Base-by-base conservation (phyloP, 2,329 filamentous ascomycete genomes). In the Talaromyces sp. region DNA sequence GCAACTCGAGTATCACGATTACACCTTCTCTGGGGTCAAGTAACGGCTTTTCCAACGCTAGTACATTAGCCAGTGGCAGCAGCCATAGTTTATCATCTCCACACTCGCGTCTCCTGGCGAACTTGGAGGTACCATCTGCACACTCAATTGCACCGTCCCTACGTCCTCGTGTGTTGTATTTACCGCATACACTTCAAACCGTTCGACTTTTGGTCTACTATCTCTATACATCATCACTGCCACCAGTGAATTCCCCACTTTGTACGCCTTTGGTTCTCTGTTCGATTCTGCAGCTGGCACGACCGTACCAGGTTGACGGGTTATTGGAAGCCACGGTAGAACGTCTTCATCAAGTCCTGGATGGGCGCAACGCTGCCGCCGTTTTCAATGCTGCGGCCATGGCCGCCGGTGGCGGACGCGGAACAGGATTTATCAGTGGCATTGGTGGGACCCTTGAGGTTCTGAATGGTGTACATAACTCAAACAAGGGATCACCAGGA, bases 341-440 rank as follows among this genome's bases (percentile, higher is more conserved):
- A 73, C 85, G 93, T 7, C 80, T 99, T 0, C 94, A 99, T 68
- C 83, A 89, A 31, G 84, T 95, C 0, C 83, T 99, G 3, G 94
- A 99, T 71, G 94, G 90, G 50, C 84, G 93, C 48, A 99, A 97
- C 65, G 93, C 94, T 0, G 94, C 94, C 0, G 94, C 94, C 5
- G 92, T 99, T 0, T 99, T 99, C 79, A 99, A 99, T 64, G 94
- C 94, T 0, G 94, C 93, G 0, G 94, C 94, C 55, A 97, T 97
- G 94, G 94, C 92, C 0, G 94, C 94, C 1, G 94, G 94, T 10
- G 92, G 94, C 25, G 94, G 94, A 0, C 85, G 91, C 50, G 89
- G 89, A 50, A 89, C 93, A 28, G 86, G 88, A 55, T 89, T 84
- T 66, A 76, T 81, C 37, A 85, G 82, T 65, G 79, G 84, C 5